A percentile compares a stretch with the other conserved stretches of the same genome.
phyloP scores from a whole-genome alignment of 2,329 filamentous ascomycete species.

The Tolypocladium amazonense region DNA sequence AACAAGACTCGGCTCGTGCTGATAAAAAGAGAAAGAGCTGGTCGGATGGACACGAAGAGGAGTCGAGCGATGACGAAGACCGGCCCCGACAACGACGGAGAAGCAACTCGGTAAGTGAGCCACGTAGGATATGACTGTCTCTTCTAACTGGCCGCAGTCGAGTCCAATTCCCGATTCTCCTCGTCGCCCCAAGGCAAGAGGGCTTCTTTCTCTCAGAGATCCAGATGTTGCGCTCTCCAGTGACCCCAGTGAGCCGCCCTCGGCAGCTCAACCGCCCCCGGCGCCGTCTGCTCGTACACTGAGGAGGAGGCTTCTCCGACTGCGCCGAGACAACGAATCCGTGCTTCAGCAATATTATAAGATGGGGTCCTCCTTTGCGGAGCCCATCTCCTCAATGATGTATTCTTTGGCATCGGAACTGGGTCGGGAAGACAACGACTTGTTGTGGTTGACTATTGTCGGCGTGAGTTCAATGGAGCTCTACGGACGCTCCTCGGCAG shows the following conservation, averaged over 20 bases:
- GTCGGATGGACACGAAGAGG: constrained; percentile 60
- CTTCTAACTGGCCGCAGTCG: constrained; percentile 34
- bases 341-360: constrained; percentile 76
- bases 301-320: constrained; percentile 59
- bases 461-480: constrained; percentile 91
- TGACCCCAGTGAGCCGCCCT: constrained; percentile 41
- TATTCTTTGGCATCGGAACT: constrained; percentile 93
- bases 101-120: constrained; percentile 67
- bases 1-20: constrained; percentile 27
- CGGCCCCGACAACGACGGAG: constrained; percentile 70
- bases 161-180: constrained; percentile 57
- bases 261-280: constrained; percentile 46
- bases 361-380: constrained; percentile 81
- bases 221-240: constrained; percentile 35
- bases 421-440: constrained; percentile 90
- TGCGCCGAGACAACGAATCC: constrained; percentile 67
- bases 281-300: constrained; percentile 62
- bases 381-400: constrained; percentile 87
- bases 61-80: constrained; percentile 62
- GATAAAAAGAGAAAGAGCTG: constrained; percentile 71
- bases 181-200: constrained; percentile 46
- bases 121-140: background rate
- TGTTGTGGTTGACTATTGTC: constrained; percentile 90
- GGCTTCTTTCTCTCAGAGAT: constrained; percentile 45
- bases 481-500: constrained; percentile 76